These are phyloP conservation scores for Byssoonygena ceratinophila DNA, from an alignment of 2,329 filamentous ascomycete species.

Conservation along the genomic window DNA sequence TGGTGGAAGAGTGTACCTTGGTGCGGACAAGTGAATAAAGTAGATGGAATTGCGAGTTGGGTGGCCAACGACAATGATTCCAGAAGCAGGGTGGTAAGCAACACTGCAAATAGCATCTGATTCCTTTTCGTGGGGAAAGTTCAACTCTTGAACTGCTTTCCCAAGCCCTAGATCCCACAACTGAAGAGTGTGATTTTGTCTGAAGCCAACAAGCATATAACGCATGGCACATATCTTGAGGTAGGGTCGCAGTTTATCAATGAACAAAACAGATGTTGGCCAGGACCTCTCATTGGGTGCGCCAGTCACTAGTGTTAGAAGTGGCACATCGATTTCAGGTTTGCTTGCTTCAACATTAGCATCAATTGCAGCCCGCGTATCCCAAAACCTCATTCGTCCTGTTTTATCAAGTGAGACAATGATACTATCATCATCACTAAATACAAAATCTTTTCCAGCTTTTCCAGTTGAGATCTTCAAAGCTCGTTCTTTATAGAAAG, in stretches of 20 bases:
- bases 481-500: conserved; percentile 73
- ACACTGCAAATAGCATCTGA: conserved; percentile 97
- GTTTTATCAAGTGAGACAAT: conserved; percentile 96
- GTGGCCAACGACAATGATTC: conserved; percentile 89
- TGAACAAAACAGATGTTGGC: conserved; percentile 89
- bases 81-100: conserved; percentile 80
- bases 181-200: conserved; percentile 97
- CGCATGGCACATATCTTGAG: conserved; percentile 78
- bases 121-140: conserved; percentile 89
- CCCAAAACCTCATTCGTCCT: conserved; percentile 95
- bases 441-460: conserved; percentile 94
- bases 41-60: conserved; percentile 96
- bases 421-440: conserved; percentile 90
- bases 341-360: conserved; percentile 36
- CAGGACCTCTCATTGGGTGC: conserved; percentile 86
- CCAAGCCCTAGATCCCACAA: conserved; percentile 93
- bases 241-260: conserved; percentile 92
- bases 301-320: conserved; percentile 78
- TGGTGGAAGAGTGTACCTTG: conserved; percentile 70
- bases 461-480: conserved; percentile 95
- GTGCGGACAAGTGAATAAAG: conserved; percentile 89
- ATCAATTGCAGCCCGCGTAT: conserved; percentile 66
- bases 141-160: conserved; percentile 94
- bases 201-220: conserved; percentile 95
- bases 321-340: conserved; percentile 69